phyloP scores from a whole-genome alignment of 2,329 filamentous ascomycete genomes.

The Diaporthe sp. region DNA sequence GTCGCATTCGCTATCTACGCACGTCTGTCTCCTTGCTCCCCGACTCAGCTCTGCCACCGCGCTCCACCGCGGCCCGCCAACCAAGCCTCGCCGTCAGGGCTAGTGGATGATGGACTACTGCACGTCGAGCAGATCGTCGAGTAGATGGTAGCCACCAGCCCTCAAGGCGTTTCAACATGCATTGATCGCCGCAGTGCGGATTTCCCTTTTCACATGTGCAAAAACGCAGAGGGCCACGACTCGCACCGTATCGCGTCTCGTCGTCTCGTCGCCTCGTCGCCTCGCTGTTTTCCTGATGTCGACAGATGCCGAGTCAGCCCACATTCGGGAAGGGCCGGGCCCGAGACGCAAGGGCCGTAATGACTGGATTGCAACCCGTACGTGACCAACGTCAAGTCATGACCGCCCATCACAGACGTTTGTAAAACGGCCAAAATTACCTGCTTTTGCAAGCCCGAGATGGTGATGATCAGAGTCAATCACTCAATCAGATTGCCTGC shows the following conservation, averaged over 20 bases:
- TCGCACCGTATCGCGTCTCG: conserved; percentile 8
- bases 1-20: not conserved
- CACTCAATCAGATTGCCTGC: not conserved
- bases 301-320: conserved; percentile 24
- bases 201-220: conserved; percentile 3
- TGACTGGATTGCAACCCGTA: not conserved
- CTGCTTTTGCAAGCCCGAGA: not conserved
- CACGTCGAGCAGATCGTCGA: not conserved
- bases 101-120: not conserved
- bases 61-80: conserved; percentile 10
- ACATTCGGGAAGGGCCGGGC: conserved; percentile 26
- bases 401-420: not conserved
- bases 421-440: not conserved
- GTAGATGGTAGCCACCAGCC: not conserved
- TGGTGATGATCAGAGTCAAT: not conserved
- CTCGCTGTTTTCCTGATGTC: not conserved
- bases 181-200: conserved; percentile 7
- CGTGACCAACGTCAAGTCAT: conserved; percentile 5
- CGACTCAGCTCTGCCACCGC: conserved; percentile 8
- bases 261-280: conserved; percentile 12
- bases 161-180: not conserved
- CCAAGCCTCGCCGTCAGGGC: not conserved
- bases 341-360: not conserved
- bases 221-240: not conserved
- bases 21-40: not conserved